Conservation (phyloP, 768 basidiomycete species). For the Russula olivacea region DNA sequence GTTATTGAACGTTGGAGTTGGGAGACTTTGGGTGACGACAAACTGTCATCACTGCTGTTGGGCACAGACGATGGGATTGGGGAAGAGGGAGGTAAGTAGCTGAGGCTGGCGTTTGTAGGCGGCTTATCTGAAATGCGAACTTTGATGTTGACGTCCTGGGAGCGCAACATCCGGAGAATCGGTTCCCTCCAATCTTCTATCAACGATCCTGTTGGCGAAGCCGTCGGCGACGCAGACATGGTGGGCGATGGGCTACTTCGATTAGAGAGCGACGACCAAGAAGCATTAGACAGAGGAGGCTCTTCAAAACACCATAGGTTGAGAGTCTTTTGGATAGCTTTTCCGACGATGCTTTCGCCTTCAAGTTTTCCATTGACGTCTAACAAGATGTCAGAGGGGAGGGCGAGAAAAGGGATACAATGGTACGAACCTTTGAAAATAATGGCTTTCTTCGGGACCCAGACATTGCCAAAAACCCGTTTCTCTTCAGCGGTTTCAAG, state of each 20-base stretch:
- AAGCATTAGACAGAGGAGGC: background rate
- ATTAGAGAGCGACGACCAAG: background rate
- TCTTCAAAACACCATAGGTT: background rate
- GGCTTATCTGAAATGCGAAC: background rate
- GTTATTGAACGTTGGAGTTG: too few species aligned
- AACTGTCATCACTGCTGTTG: too few species aligned
- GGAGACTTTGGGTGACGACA: too few species aligned
- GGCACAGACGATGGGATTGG: background rate
- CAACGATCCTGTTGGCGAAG: background rate
- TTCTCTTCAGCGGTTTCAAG: background rate
- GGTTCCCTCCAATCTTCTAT: background rate
- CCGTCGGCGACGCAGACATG: background rate
- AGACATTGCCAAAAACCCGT: conserved; percentile 10
- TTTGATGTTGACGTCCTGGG: background rate
- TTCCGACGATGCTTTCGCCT: background rate
- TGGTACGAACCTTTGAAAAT: conserved; percentile 10
- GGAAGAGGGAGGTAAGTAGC: background rate
- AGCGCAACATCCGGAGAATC: background rate
- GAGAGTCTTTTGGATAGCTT: background rate
- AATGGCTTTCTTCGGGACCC: background rate
- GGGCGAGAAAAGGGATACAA: background rate
- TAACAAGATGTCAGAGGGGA: background rate
- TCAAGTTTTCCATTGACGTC: conserved; percentile 7
- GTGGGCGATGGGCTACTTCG: background rate
- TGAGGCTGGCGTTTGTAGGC: background rate